A percentile compares a stretch with the other conserved stretches of the same genome.
Evolutionary conservation across 148 eudicot species (phyloP).

Genomic region (Spergularia marina): DNA sequence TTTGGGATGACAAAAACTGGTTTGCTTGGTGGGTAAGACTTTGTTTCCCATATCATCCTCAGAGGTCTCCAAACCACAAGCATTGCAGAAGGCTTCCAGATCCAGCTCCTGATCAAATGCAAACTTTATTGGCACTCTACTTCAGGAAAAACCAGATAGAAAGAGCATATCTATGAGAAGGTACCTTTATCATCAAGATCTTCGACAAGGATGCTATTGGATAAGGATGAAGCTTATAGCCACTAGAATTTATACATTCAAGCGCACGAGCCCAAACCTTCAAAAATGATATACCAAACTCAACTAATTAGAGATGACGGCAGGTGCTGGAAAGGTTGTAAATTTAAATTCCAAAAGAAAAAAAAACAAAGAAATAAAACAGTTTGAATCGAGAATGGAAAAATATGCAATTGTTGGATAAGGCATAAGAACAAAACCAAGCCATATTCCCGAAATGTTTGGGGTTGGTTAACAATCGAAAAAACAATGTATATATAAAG

Average conservation of each 20-base stretch:
- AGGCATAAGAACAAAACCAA: no score
- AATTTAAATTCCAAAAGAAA: background rate
- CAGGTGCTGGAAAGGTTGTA: background rate
- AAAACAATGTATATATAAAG: no score
- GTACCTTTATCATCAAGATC: constrained; percentile 73
- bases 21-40: constrained; percentile 66
- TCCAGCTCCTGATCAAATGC: constrained; percentile 60
- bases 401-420: no score
- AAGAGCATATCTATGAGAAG: background rate
- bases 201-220: constrained; percentile 61
- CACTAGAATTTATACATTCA: constrained; percentile 64
- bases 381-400: no score
- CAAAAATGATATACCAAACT: constrained; percentile 10
- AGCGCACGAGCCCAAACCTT: constrained; percentile 75
- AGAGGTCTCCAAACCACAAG: constrained; percentile 67
- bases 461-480: no score
- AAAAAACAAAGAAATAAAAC: background rate
- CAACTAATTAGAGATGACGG: constrained; percentile 3
- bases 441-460: no score
- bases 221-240: constrained; percentile 92
- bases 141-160: constrained; percentile 11
- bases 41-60: constrained; percentile 57
- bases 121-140: constrained; percentile 2
- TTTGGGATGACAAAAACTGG: constrained; percentile 54
- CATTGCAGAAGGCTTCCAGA: constrained; percentile 64